These are phyloP conservation scores for Nevesoporus exiguus DNA, from an alignment of 768 basidiomycete species.

Conservation along the genomic window DNA sequence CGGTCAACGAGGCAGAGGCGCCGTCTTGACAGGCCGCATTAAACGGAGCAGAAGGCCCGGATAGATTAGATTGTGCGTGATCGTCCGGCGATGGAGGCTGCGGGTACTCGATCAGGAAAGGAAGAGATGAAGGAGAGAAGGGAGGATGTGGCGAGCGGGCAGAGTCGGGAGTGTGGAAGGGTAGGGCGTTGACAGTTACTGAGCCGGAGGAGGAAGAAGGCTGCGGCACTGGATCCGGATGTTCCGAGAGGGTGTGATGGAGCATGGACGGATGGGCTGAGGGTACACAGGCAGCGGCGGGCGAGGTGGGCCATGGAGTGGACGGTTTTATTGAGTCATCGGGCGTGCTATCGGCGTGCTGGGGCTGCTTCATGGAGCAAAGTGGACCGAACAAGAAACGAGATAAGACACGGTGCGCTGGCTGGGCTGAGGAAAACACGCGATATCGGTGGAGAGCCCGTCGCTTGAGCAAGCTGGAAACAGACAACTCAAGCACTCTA, in stretches of 20 bases:
- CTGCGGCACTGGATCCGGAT: slow-evolving; percentile 6
- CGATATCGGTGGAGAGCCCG: slow-evolving; percentile 2
- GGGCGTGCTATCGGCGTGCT: slow-evolving; percentile 47
- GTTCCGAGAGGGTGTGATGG: slow-evolving; percentile 10
- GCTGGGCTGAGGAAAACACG: too few species aligned
- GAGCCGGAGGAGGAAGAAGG: neutral
- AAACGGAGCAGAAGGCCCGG: slow-evolving; percentile 15
- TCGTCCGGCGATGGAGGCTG: slow-evolving; percentile 1
- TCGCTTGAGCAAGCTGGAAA: slow-evolving; percentile 27
- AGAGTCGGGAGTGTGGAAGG: neutral
- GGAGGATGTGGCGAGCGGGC: neutral
- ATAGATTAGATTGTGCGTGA: slow-evolving; percentile 26
- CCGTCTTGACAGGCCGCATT: slow-evolving; percentile 10
- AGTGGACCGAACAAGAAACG: slow-evolving; percentile 20
- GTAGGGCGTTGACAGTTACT: neutral
- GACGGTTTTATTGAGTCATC: slow-evolving; percentile 9
- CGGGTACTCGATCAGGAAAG: slow-evolving; percentile 6
- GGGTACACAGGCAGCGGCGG: slow-evolving; percentile 4
- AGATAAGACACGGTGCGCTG: slow-evolving; percentile 10
- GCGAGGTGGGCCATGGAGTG: neutral
- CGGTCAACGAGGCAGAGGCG: slow-evolving; percentile 26
- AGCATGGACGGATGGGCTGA: slow-evolving; percentile 13
- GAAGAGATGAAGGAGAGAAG: slow-evolving; percentile 7
- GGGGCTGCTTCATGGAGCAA: slow-evolving; percentile 37
- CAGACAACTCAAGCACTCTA: slow-evolving; percentile 17